Evolutionary conservation across 2,329 filamentous ascomycete genomes (phyloP).

Genomic region (Akanthomyces muscarius): DNA sequence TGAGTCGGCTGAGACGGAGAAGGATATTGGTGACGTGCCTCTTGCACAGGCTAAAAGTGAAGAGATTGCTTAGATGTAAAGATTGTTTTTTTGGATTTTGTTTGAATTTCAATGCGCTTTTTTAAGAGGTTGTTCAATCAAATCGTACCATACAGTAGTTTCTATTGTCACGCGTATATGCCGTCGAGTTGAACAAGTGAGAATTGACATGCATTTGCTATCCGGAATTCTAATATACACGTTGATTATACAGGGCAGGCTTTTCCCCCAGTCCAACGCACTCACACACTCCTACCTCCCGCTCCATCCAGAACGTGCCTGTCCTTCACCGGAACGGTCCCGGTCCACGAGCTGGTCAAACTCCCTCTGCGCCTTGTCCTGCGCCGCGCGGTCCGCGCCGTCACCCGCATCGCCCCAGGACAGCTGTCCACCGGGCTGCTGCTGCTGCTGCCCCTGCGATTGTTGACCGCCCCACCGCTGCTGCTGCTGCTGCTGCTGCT

Average conservation of each 20-base stretch:
- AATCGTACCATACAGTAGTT: not conserved
- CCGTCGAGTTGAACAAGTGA: not conserved
- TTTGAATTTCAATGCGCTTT: not conserved
- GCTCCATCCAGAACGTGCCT: constrained; percentile 26
- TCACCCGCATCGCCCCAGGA: constrained; percentile 26
- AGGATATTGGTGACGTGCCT: constrained; percentile 14
- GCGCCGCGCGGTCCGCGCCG: constrained; percentile 37
- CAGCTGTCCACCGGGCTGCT: constrained; percentile 6
- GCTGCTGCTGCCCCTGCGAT: constrained; percentile 6
- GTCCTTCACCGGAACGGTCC: constrained; percentile 35
- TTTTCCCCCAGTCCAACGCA: too few relatives aligned
- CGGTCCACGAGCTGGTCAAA: constrained; percentile 47
- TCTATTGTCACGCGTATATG: not conserved
- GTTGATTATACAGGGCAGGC: not conserved
- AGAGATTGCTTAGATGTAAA: not conserved
- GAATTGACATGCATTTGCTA: not conserved
- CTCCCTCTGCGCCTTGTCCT: constrained; percentile 46
- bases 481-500: constrained; percentile 17
- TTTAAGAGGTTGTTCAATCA: not conserved
- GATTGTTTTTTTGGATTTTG: not conserved
- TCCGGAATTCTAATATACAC: too few relatives aligned
- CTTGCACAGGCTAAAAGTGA: not conserved
- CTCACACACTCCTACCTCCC: constrained; percentile 18
- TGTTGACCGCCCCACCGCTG: constrained; percentile 1
- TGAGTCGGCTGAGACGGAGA: not conserved